phyloP scores from a whole-genome alignment of 23 red algal species.

The Gracilaria domingensis region DNA sequence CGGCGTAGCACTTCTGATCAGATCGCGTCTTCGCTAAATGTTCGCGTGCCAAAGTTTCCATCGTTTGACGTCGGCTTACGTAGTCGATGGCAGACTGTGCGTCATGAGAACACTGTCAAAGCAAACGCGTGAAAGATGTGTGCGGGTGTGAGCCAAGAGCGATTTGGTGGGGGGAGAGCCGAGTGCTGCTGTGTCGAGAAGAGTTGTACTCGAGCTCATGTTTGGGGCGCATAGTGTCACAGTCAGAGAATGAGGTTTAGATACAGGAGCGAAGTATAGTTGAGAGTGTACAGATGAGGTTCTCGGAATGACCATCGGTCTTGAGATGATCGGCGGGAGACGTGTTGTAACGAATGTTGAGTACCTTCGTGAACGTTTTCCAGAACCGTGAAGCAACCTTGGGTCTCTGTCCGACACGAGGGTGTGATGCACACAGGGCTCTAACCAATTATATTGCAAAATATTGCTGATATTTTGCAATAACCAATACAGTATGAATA shows the following conservation, averaged over 20 bases:
- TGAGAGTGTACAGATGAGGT: constrained; percentile 23
- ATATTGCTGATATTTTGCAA: too few species aligned
- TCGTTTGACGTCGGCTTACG: neutral
- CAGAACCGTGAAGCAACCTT: constrained; percentile 10
- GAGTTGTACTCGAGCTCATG: constrained; percentile 41
- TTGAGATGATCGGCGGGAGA: constrained; percentile 28
- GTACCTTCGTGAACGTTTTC: neutral
- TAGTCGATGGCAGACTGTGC: neutral
- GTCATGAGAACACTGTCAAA: neutral
- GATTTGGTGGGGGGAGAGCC: constrained; percentile 20
- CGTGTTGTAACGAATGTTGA: constrained; percentile 13
- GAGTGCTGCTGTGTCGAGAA: constrained; percentile 8
- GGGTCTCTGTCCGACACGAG: constrained; percentile 6
- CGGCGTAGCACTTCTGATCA: constrained; percentile 20
- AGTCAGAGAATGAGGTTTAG: neutral
- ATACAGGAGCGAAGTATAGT: neutral
- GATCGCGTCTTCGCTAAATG: neutral
- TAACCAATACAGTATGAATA: too few species aligned
- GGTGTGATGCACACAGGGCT: too few species aligned
- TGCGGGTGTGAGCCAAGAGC: constrained; percentile 14
- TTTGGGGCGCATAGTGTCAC: neutral
- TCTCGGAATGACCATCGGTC: constrained; percentile 54
- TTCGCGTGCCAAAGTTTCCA: neutral
- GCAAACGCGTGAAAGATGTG: neutral
- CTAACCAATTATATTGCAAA: too few species aligned